Conservation (phyloP, 2,329 filamentous ascomycete species). For the Lasiodiplodia sp. region DNA sequence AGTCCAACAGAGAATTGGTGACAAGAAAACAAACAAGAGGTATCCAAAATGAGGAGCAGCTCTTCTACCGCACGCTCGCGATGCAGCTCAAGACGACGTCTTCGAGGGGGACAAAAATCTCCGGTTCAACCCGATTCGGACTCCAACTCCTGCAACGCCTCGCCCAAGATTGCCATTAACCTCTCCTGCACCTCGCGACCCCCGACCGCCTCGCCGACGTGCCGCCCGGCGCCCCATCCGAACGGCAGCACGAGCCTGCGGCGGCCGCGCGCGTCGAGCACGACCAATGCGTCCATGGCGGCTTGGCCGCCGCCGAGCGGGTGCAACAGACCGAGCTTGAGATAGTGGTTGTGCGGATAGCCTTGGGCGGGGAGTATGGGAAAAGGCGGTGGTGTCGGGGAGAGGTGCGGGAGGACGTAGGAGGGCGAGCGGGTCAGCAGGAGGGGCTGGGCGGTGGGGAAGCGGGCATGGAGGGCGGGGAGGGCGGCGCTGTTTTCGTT, state of each 20-base stretch:
- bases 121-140: background rate
- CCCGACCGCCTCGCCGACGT: slow-evolving; percentile 39
- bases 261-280: slow-evolving; percentile 47
- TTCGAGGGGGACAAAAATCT: too few relatives aligned
- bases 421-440: slow-evolving; percentile 18
- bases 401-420: background rate
- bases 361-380: slow-evolving; percentile 7
- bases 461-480: slow-evolving; percentile 10
- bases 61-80: background rate
- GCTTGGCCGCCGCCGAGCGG: slow-evolving; percentile 53
- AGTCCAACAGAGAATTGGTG: background rate
- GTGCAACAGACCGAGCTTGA: slow-evolving; percentile 52
- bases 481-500: slow-evolving; percentile 17
- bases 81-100: background rate
- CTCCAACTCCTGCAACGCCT: slow-evolving; percentile 11
- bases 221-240: slow-evolving; percentile 53
- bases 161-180: slow-evolving; percentile 33
- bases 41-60: background rate
- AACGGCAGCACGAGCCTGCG: slow-evolving; percentile 53
- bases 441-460: slow-evolving; percentile 22
- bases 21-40: background rate
- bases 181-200: slow-evolving; percentile 41
- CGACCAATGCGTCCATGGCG: slow-evolving; percentile 54
- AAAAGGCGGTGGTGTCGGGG: background rate
- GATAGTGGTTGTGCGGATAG: slow-evolving; percentile 44